Conservation (phyloP, 2,329 filamentous ascomycete species). For the Aureobasidium sp. region DNA sequence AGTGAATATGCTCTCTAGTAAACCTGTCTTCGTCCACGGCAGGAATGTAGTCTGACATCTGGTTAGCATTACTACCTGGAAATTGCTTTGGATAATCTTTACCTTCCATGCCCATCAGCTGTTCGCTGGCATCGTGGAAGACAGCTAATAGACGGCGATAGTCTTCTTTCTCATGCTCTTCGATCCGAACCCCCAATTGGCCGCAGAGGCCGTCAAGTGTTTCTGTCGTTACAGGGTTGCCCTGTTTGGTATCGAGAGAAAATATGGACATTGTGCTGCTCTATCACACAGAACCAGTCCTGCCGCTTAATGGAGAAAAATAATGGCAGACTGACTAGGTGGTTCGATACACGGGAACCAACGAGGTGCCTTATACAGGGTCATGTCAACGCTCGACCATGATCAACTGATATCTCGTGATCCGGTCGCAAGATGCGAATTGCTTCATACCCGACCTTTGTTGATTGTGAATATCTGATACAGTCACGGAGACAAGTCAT, state of each 20-base stretch:
- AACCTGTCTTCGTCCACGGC: conserved; percentile 26
- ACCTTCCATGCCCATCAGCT: conserved; percentile 29
- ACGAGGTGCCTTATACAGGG: not conserved
- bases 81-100: not conserved
- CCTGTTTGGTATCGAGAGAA: conserved; percentile 24
- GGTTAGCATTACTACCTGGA: not conserved
- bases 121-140: conserved; percentile 30
- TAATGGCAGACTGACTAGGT: too few species aligned
- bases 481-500: not conserved
- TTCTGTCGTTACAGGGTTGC: conserved; percentile 26
- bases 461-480: not conserved
- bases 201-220: conserved; percentile 26
- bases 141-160: conserved; percentile 30
- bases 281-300: too few species aligned
- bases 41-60: conserved; percentile 24
- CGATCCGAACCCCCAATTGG: conserved; percentile 25
- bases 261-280: conserved; percentile 29
- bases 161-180: conserved; percentile 29
- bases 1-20: conserved; percentile 28
- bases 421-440: too few species aligned
- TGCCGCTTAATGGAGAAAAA: too few species aligned
- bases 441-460: not conserved
- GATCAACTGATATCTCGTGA: too few species aligned
- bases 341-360: too few species aligned
- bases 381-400: too few species aligned